A percentile compares a stretch with the other conserved stretches of the same genome.
Evolutionary conservation across 495 filamentous ascomycete genomes (phyloP).

Genomic region (Talaromyces nanjingensis): DNA sequence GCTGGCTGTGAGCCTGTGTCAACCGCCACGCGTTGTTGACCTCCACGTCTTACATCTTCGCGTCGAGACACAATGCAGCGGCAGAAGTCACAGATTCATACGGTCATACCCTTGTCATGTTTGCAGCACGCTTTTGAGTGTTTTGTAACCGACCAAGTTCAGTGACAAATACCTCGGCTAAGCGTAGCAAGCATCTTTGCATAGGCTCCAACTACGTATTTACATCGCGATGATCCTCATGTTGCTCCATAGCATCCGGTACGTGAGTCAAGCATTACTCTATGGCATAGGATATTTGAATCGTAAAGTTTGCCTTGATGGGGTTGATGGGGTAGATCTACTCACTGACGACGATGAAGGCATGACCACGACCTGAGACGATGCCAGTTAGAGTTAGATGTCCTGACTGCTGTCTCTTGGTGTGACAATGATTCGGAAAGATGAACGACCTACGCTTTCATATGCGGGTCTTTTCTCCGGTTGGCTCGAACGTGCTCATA

Average conservation of each 20-base stretch:
- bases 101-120: neutral
- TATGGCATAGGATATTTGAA: neutral
- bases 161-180: neutral
- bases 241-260: neutral
- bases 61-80: neutral
- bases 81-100: neutral
- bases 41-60: neutral
- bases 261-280: neutral
- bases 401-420: neutral
- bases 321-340: neutral
- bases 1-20: neutral
- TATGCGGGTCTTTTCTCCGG: neutral
- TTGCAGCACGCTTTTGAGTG: neutral
- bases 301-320: neutral
- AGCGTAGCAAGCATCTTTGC: neutral
- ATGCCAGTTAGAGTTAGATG: neutral
- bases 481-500: neutral
- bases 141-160: neutral
- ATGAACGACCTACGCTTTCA: neutral
- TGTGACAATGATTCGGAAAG: neutral
- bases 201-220: neutral
- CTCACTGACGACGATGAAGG: neutral
- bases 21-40: neutral
- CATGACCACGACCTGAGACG: neutral
- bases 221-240: neutral